Conservation (phyloP, 208 protist genomes). For the Novymonas esmeraldas region DNA sequence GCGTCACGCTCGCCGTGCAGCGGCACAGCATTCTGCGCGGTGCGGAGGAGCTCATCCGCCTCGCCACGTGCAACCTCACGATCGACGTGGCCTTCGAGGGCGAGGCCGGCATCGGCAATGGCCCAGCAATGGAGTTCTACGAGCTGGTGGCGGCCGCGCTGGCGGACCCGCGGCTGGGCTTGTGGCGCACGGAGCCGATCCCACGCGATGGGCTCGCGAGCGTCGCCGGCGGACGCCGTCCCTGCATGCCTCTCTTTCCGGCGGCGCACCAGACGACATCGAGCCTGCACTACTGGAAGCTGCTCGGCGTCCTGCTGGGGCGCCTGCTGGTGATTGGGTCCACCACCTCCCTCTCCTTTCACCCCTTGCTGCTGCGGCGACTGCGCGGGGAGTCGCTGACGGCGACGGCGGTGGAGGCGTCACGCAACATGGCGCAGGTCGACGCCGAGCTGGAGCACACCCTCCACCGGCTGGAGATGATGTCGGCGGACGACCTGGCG, state of each 20-base stretch:
- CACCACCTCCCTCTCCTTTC: slow-evolving; percentile 54
- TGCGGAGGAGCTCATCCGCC: slow-evolving; percentile 42
- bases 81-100: slow-evolving; percentile 80
- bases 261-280: slow-evolving; percentile 28
- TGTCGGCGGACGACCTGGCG: slow-evolving; percentile 44
- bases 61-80: slow-evolving; percentile 59
- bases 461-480: slow-evolving; percentile 32
- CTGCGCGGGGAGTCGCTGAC: slow-evolving; percentile 44
- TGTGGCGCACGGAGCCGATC: slow-evolving; percentile 62
- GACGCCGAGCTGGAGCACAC: slow-evolving; percentile 52
- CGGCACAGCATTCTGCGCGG: slow-evolving; percentile 46
- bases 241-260: slow-evolving; percentile 34
- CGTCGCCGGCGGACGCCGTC: not conserved
- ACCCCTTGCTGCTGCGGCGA: slow-evolving; percentile 57
- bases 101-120: slow-evolving; percentile 79
- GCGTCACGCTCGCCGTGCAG: slow-evolving; percentile 44
- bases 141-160: slow-evolving; percentile 58
- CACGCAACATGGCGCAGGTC: slow-evolving; percentile 37
- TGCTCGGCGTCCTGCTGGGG: slow-evolving; percentile 68
- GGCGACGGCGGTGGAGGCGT: slow-evolving; percentile 1
- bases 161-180: slow-evolving; percentile 32
- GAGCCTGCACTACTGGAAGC: slow-evolving; percentile 58
- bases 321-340: slow-evolving; percentile 62
- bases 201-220: slow-evolving; percentile 6
- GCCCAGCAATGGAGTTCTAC: slow-evolving; percentile 84